Evolutionary conservation across 805 yeast species (phyloP).

Genomic region (Ogataea pignaliae): DNA sequence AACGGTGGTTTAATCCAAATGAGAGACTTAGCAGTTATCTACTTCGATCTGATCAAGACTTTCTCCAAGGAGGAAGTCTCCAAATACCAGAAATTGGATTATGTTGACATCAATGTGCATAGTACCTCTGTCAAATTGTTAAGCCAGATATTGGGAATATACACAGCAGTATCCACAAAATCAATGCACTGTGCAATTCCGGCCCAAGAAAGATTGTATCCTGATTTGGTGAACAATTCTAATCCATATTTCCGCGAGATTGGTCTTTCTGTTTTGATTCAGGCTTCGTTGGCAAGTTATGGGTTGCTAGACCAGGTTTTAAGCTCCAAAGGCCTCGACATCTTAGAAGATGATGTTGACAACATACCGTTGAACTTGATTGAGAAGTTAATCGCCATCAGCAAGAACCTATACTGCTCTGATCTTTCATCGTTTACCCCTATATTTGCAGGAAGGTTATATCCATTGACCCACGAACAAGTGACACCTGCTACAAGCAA

Average conservation of each 20-base stretch:
- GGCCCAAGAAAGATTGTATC: conserved; percentile 35
- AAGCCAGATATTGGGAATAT: conserved; percentile 34
- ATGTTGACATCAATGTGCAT: conserved; percentile 22
- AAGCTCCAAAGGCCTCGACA: conserved; percentile 20
- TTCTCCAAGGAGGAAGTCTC: conserved; percentile 14
- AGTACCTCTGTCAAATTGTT: conserved; percentile 22
- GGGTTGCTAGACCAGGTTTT: conserved; percentile 36
- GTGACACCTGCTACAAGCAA: conserved; percentile 38
- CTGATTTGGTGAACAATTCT: conserved; percentile 29
- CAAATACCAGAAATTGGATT: conserved; percentile 15
- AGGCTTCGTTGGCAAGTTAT: conserved; percentile 36
- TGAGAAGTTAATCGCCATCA: conserved; percentile 41
- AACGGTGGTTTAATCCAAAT: conserved; percentile 40
- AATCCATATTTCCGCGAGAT: conserved; percentile 23
- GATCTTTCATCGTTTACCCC: conserved; percentile 33
- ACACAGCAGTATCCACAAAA: conserved; percentile 40
- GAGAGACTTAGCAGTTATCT: conserved; percentile 22
- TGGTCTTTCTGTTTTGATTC: conserved; percentile 29
- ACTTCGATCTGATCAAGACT: conserved; percentile 21
- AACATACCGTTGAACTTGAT: conserved; percentile 36
- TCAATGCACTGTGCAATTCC: conserved; percentile 31
- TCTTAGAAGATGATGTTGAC: conserved; percentile 14
- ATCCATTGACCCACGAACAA: conserved; percentile 34
- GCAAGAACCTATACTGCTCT: conserved; percentile 37
- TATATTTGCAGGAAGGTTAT: conserved; percentile 32